Evolutionary conservation across 768 basidiomycete genomes (phyloP).

Genomic region (Rickenella mellea): DNA sequence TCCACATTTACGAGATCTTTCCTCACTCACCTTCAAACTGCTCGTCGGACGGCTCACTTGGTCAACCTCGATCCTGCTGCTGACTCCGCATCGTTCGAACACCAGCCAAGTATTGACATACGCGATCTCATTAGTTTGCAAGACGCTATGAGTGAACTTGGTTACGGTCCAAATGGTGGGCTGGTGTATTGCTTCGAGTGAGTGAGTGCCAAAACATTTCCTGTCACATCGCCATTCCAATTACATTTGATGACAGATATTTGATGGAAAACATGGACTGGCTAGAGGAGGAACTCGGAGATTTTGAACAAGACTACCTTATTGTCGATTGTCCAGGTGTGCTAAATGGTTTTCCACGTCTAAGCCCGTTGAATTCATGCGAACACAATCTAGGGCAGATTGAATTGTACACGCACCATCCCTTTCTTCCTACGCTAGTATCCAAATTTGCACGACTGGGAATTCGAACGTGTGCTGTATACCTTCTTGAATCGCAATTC

Average conservation of each 20-base stretch:
- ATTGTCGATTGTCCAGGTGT: slow-evolving; percentile 86
- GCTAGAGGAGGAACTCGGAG: slow-evolving; percentile 92
- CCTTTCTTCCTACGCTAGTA: slow-evolving; percentile 88
- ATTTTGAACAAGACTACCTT: slow-evolving; percentile 92
- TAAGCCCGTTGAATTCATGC: background rate
- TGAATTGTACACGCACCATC: slow-evolving; percentile 97
- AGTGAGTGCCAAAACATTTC: slow-evolving; percentile 41
- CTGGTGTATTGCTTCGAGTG: slow-evolving; percentile 99
- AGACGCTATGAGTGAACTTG: slow-evolving; percentile 93
- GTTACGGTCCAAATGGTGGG: slow-evolving; percentile 94
- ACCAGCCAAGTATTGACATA: slow-evolving; percentile 90
- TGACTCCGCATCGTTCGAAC: slow-evolving; percentile 75
- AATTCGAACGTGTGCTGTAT: slow-evolving; percentile 81
- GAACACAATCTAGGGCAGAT: slow-evolving; percentile 65
- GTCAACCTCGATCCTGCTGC: slow-evolving; percentile 98
- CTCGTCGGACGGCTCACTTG: slow-evolving; percentile 80
- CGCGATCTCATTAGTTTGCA: slow-evolving; percentile 84
- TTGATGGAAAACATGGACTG: slow-evolving; percentile 96
- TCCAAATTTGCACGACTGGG: slow-evolving; percentile 63
- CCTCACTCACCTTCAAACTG: slow-evolving; percentile 77
- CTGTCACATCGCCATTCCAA: background rate
- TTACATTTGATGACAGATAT: slow-evolving; percentile 48
- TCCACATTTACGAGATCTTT: slow-evolving; percentile 87
- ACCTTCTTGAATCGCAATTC: slow-evolving; percentile 95
- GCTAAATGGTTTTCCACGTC: slow-evolving; percentile 7